phyloP scores from a whole-genome alignment of 257 asterid species.

The Gynochthodes officinalis region DNA sequence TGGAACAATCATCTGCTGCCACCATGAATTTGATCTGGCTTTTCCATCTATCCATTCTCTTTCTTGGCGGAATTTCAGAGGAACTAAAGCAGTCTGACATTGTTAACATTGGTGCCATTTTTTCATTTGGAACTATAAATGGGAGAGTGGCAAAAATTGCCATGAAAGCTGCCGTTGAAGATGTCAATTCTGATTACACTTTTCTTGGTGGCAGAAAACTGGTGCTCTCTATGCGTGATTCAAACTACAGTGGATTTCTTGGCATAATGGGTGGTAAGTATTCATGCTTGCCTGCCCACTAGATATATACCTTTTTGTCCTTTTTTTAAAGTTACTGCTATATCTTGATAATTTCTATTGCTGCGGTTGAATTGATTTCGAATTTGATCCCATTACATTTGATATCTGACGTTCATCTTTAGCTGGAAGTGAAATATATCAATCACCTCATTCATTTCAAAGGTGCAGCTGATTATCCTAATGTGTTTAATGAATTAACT shows the following conservation, averaged over 20 bases:
- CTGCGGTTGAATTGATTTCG: no score
- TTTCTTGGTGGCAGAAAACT: constrained; percentile 55
- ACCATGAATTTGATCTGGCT: constrained; percentile 14
- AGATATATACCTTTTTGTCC: no score
- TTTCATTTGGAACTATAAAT: constrained; percentile 47
- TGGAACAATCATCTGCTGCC: not conserved
- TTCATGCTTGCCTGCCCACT: not conserved
- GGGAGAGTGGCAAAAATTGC: constrained; percentile 74
- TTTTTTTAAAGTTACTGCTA: no score
- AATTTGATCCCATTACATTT: no score
- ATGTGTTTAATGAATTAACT: not conserved
- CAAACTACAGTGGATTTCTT: constrained; percentile 69
- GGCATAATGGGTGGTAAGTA: constrained; percentile 67
- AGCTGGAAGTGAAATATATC: not conserved
- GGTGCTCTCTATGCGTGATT: constrained; percentile 48
- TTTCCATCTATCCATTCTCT: constrained; percentile 8
- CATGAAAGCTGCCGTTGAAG: constrained; percentile 77
- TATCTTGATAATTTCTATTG: no score
- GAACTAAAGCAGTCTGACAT: constrained; percentile 22
- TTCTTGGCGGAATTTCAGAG: constrained; percentile 1
- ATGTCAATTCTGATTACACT: constrained; percentile 59
- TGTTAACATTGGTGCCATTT: constrained; percentile 68
- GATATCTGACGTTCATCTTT: not conserved
- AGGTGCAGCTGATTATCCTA: not conserved
- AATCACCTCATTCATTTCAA: not conserved